These are phyloP conservation scores for Solanum virginianum DNA, from an alignment of 257 asterid species.

Conservation along the genomic window DNA sequence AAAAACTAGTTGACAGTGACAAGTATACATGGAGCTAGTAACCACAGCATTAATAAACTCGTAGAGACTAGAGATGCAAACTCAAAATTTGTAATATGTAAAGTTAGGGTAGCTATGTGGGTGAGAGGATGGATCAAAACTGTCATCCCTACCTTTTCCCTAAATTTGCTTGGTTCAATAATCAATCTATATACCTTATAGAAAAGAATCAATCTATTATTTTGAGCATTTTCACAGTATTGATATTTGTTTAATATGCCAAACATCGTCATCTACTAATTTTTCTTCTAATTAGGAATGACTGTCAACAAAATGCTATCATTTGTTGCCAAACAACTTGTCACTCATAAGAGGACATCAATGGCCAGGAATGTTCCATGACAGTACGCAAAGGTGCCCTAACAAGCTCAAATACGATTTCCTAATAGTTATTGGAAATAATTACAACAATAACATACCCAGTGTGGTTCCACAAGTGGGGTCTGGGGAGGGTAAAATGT, in stretches of 20 bases:
- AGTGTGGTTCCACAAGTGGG: too few species aligned
- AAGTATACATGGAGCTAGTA: neutral
- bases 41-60: neutral
- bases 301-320: neutral
- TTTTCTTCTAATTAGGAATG: neutral
- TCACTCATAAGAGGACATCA: neutral
- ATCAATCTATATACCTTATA: neutral
- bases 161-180: neutral
- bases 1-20: neutral
- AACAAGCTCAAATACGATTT: too few species aligned
- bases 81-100: neutral
- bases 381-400: neutral
- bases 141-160: slow-evolving; percentile 9
- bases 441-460: too few species aligned
- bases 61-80: neutral
- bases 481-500: too few species aligned
- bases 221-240: neutral
- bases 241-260: neutral
- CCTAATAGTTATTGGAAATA: too few species aligned
- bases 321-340: neutral
- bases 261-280: neutral
- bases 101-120: neutral
- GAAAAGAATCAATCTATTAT: neutral
- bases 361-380: neutral
- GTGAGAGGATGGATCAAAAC: slow-evolving; percentile 7